Base-by-base conservation (phyloP, 306 rosid species). In the Mimosa bimucronata region DNA sequence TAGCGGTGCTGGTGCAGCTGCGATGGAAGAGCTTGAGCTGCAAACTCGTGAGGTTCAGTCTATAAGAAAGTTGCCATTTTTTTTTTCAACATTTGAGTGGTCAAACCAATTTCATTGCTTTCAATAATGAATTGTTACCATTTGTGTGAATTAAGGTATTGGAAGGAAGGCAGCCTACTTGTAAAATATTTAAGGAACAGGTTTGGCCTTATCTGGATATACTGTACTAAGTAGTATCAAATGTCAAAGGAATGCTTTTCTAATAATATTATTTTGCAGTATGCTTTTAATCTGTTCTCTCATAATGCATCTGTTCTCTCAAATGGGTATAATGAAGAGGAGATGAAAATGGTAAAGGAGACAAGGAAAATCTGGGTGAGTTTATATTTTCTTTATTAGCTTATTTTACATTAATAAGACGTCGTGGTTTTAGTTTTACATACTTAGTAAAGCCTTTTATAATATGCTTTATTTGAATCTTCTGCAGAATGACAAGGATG, bases 1-100 rank as follows among this genome's bases (percentile, higher is more conserved):
- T 21, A 94, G 98, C 83, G 98, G 98, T 76, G 98, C 98, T 73
- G 98, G 98, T 41, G 98, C 98, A 81, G 97, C 97, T 66, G 98
- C 98, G 48, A 94, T 94, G 98, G 94, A 94, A 82, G 98, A 94
- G 89, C 98, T 94, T 86, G 84, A 87, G 89, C 91, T 73, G 79
- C 98, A 94, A 90, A 94, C 98, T 75, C 93, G 93, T 6, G 97
- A 94, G 98, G 98, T 94, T 85, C 75, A 48, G 53, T 77, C 34
- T 80, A 37, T 71, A 2, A 19, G n/a, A 42, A 60, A 70, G 30
- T 72, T 78, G 4, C 76, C 72, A 29, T 25, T 40, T 66, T 76
- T 48, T 34, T 48, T 29, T 46, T 70, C 73, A 29, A 21, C 8
- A 40, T 40, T 18, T 71, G 58, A 69, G 65, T 48, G 53, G 13